These are phyloP conservation scores for Myxozyma monticola DNA, from an alignment of 805 yeast species.

Conservation along the genomic window DNA sequence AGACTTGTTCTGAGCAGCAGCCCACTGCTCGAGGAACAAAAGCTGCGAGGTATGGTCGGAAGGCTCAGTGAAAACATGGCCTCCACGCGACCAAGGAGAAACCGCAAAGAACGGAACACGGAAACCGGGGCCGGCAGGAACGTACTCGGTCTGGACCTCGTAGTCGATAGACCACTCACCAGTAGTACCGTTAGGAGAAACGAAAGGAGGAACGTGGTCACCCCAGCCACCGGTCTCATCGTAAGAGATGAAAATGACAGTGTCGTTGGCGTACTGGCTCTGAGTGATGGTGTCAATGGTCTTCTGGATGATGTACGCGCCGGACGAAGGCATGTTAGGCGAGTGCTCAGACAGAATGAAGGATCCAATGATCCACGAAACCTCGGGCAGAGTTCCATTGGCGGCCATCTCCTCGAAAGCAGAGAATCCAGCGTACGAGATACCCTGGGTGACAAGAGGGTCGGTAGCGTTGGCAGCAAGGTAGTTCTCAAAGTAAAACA, in stretches of 20 bases:
- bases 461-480: constrained; percentile 11
- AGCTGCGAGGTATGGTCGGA: constrained; percentile 35
- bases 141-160: constrained; percentile 7
- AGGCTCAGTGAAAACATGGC: constrained; percentile 33
- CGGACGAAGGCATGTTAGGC: constrained; percentile 31
- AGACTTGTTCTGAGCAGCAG: constrained; percentile 23
- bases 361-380: constrained; percentile 33
- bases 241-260: constrained; percentile 33
- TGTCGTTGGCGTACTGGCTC: constrained; percentile 30
- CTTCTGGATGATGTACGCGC: constrained; percentile 32
- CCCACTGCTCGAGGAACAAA: constrained; percentile 34
- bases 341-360: constrained; percentile 34
- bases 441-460: constrained; percentile 30
- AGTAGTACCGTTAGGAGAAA: constrained; percentile 33
- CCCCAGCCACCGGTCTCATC: constrained; percentile 37
- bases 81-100: constrained; percentile 36
- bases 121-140: constrained; percentile 34
- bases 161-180: constrained; percentile 35
- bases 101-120: constrained; percentile 31
- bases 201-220: constrained; percentile 34
- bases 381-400: constrained; percentile 33
- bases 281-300: constrained; percentile 29
- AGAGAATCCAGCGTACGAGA: constrained; percentile 29
- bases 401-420: constrained; percentile 30
- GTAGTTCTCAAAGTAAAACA: constrained; percentile 30